Evolutionary conservation across 306 rosid genomes (phyloP), one percentile per base, ranked within the genome.

Genomic region (Cicer judaicum): DNA sequence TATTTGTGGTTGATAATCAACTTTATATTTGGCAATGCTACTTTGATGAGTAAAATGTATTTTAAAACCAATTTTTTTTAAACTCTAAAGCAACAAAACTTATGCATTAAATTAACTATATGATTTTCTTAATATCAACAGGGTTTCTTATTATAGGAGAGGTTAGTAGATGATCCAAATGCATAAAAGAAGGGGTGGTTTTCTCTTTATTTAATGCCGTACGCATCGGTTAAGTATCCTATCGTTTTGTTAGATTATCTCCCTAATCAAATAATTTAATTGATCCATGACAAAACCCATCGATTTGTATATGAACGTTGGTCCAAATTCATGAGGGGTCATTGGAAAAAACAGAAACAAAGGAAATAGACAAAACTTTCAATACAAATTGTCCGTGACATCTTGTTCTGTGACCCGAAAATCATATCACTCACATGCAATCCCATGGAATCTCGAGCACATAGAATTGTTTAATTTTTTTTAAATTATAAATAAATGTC

Each of bases 311-410:
- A 61, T 78, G 55, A 84, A 76, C 73, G 34, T 19, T 79, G 63
- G 38, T 76, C 81, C 77, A 86, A 78, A 59, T n/a, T 59, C 7
- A 65, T 75, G 84, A 55, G 72, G 90, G 90, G n/a, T 87, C 83
- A 65, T 54, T n/a, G 43, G 39, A 29, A 65, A 65, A 65, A 74
- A 74, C 60, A 67, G 49, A 69, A 70, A 64, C 73, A 48, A 64
- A 64, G 48, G 66, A 79, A 60, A 54, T 73, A 72, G 86, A 85
- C 86, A 79, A 88, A 79, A 83, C 68, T 74, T 60, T 56, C 79
- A 76, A 86, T 80, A 50, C 66, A 73, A 78, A 68, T 53, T 77
- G 70, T 62, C 83, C 82, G 78, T 81, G 76, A 89, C 80, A 64
- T 56, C 34, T 73, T 79, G 54, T 71, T 46, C 68, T 57, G 60